Evolutionary conservation across 371 early-diverging fungal species (phyloP), one percentile per base, ranked within the genome.

Genomic region (Zychaea mexicana): DNA sequence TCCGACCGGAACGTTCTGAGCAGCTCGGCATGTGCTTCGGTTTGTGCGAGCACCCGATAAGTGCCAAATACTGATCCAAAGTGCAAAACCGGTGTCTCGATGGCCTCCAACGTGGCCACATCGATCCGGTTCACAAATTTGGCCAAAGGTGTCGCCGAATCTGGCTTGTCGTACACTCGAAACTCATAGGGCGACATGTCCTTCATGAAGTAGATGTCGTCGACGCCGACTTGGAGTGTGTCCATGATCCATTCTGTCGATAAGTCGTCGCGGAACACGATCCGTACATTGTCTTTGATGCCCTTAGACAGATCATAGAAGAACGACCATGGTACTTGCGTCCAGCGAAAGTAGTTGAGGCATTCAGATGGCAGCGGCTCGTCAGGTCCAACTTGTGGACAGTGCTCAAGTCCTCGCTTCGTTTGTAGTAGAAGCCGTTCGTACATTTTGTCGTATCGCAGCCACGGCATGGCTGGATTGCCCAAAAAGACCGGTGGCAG

Each of bases 61-160:
- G 75, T 71, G 0, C 84, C 85, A 73, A 83, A 87, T 2, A 87
- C 63, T 1, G 87, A 87, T 0, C 85, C 83, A 62, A 87, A 85
- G 39, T 85, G 85, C n/a, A 87, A 57, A 0, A 87, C 65, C 6
- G 52, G 60, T 27, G 74, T 70, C 1, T 81, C 71, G 19, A 83
- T 73, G 0, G 70, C 67, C 36, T 78, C 69, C 17, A 87, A 66
- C 1, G 77, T 72, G 0, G 70, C 68, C 1, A 87, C 30, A 19
- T 84, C 77, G 22, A 84, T 49, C 2, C 75, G 60, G 26, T 84
- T 68, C 22, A 75, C 65, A 62, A 79, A 88, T 32, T 68, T 65
- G 52, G 77, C 74, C 27, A 85, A 49, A 0, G 78, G 81, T 0
- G 82, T 79, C 3, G 31, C 60, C 1, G 81, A 80, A 15, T 79